Evolutionary conservation across 768 basidiomycete species (phyloP).

Genomic region (Boletus tylopilopsis): DNA sequence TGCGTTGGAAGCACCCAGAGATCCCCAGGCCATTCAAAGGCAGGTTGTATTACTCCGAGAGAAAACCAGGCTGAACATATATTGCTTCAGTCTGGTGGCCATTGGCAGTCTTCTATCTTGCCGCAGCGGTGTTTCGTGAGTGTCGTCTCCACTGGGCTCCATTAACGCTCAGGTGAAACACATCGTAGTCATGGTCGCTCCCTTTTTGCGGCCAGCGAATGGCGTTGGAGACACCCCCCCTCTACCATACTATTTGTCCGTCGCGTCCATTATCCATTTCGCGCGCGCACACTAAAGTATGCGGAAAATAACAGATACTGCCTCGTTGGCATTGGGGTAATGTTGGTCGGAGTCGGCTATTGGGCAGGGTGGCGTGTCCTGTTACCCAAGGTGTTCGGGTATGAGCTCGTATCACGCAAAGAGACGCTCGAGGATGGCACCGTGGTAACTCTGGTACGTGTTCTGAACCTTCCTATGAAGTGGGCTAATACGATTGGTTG

Average conservation of each 20-base stretch:
- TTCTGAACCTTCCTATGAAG: not conserved
- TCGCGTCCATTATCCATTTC: constrained; percentile 26
- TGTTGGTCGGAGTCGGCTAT: constrained; percentile 44
- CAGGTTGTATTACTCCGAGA: constrained; percentile 1
- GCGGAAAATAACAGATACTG: constrained; percentile 37
- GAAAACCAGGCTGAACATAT: not conserved
- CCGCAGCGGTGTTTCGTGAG: constrained; percentile 46
- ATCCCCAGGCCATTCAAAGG: constrained; percentile 51
- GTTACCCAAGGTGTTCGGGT: constrained; percentile 47
- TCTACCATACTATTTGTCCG: constrained; percentile 54
- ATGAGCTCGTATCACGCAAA: constrained; percentile 45
- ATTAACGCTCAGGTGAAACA: not conserved
- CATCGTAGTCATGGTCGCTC: constrained; percentile 46
- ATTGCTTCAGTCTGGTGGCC: constrained; percentile 45
- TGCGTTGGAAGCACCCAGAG: constrained; percentile 49
- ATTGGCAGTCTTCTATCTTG: constrained; percentile 50
- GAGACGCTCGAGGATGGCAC: constrained; percentile 49
- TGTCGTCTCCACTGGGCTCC: not conserved
- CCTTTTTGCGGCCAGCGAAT: constrained; percentile 52
- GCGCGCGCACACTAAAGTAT: not conserved
- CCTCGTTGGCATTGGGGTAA: constrained; percentile 48
- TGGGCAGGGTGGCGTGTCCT: constrained; percentile 53
- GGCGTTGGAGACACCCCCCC: constrained; percentile 58
- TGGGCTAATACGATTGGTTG: not conserved
- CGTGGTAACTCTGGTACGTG: constrained; percentile 46